Evolutionary conservation across 805 yeast genomes (phyloP).

Genomic region (Barnettozyma salicaria): DNA sequence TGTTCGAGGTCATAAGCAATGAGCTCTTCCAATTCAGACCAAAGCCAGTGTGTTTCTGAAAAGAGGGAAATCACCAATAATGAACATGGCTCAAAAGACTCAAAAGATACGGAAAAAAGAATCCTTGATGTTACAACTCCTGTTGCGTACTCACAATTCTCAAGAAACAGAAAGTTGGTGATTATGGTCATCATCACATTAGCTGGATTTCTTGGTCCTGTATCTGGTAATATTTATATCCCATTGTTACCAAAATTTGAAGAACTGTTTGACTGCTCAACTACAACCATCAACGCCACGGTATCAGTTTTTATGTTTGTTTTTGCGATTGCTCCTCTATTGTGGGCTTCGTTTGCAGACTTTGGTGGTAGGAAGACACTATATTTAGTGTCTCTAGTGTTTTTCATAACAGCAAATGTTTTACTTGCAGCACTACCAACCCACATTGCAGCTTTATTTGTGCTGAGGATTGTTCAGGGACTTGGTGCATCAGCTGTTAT

Average conservation of each 20-base stretch:
- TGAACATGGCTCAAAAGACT: too few relatives aligned
- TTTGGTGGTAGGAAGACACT: slow-evolving; percentile 61
- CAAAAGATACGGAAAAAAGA: too few relatives aligned
- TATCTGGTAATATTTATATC: slow-evolving; percentile 51
- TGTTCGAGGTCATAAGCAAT: too few relatives aligned
- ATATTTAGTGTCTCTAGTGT: slow-evolving; percentile 47
- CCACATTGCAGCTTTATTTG: slow-evolving; percentile 62
- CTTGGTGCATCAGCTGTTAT: slow-evolving; percentile 86
- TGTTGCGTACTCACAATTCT: slow-evolving; percentile 29
- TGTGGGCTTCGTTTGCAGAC: slow-evolving; percentile 54
- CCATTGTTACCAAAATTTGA: slow-evolving; percentile 45
- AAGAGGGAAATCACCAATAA: too few relatives aligned
- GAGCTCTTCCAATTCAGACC: too few relatives aligned
- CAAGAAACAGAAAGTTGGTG: slow-evolving; percentile 29
- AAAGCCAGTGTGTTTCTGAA: too few relatives aligned
- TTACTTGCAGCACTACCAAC: slow-evolving; percentile 57
- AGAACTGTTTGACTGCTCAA: slow-evolving; percentile 34
- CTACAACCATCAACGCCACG: slow-evolving; percentile 45
- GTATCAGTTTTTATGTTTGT: slow-evolving; percentile 53
- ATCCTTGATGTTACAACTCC: not conserved
- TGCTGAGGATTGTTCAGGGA: slow-evolving; percentile 66
- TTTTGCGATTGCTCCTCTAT: slow-evolving; percentile 48
- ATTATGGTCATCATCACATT: slow-evolving; percentile 36
- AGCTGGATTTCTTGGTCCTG: slow-evolving; percentile 51
- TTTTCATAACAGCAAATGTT: slow-evolving; percentile 57